phyloP scores from a whole-genome alignment of 2,329 filamentous ascomycete species.

The Acephala macrosclerotiorum region DNA sequence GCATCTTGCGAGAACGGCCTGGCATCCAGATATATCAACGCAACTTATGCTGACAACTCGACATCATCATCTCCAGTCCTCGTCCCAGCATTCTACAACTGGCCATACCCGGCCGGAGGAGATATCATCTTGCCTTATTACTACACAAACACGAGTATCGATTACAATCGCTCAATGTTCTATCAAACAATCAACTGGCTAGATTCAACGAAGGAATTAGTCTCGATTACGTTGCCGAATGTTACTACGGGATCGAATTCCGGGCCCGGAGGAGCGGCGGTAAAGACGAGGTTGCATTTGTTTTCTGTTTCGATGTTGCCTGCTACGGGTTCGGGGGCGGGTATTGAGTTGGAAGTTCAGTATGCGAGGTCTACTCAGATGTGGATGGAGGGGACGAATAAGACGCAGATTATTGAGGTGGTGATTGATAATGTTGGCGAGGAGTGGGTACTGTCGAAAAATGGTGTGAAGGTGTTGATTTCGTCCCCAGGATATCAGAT shows the following conservation, averaged over 20 bases:
- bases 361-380: neutral
- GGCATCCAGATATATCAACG: neutral
- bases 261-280: neutral
- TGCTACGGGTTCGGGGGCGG: neutral
- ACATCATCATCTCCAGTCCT: neutral
- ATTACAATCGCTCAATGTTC: neutral
- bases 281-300: neutral
- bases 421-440: conserved; percentile 46
- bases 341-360: neutral
- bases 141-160: conserved; percentile 1
- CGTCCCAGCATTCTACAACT: neutral
- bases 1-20: neutral
- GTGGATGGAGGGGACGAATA: neutral
- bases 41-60: neutral
- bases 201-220: neutral
- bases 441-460: conserved; percentile 28
- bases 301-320: conserved; percentile 1
- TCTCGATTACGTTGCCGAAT: conserved; percentile 3
- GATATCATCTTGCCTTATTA: conserved; percentile 4
- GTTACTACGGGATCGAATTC: conserved; percentile 5
- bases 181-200: conserved; percentile 5
- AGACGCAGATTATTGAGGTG: conserved; percentile 49
- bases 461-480: conserved; percentile 42
- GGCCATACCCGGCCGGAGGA: neutral
- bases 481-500: conserved; percentile 49